Percentiles rank a stretch among this genome's conserved stretches.
These are phyloP conservation scores for Saussurea involucrata DNA, from an alignment of 129 eudicot species.

Conservation along the genomic window DNA sequence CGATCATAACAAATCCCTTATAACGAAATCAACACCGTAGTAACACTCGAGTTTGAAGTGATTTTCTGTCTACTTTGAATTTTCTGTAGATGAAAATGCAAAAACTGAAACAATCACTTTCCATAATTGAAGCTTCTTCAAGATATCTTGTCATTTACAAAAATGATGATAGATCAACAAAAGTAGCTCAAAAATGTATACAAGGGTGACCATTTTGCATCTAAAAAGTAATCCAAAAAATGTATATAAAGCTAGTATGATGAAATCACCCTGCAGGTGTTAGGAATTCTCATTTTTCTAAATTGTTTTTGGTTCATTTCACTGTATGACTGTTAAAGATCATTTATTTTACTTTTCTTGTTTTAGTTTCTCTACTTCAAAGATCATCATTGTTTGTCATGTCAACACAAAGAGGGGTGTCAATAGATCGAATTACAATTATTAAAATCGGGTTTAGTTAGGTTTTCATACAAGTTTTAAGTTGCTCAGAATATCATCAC, in stretches of 20 bases:
- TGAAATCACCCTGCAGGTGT: too few relatives aligned
- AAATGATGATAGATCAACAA: slow-evolving; percentile 9
- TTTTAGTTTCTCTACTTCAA: slow-evolving; percentile 8
- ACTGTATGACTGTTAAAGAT: neutral
- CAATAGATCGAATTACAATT: neutral
- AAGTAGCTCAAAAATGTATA: slow-evolving; percentile 8
- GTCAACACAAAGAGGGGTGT: neutral
- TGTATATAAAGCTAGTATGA: neutral
- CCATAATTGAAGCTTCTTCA: slow-evolving; percentile 84
- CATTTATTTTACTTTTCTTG: neutral
- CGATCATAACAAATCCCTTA: too few relatives aligned
- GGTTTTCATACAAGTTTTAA: neutral
- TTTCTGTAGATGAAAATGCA: too few relatives aligned
- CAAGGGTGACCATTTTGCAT: neutral
- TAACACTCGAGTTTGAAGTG: too few relatives aligned
- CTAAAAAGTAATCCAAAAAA: neutral
- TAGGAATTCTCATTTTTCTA: neutral
- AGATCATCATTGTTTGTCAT: neutral
- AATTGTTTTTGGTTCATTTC: neutral
- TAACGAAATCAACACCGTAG: too few relatives aligned
- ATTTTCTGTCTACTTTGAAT: too few relatives aligned
- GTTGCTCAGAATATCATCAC: too few relatives aligned
- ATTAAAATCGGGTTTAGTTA: neutral
- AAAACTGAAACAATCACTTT: slow-evolving; percentile 63
- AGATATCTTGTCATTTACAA: slow-evolving; percentile 63